Evolutionary conservation across 371 early-diverging fungal genomes (phyloP).

Genomic region (Dinochytrium kinnereticum): DNA sequence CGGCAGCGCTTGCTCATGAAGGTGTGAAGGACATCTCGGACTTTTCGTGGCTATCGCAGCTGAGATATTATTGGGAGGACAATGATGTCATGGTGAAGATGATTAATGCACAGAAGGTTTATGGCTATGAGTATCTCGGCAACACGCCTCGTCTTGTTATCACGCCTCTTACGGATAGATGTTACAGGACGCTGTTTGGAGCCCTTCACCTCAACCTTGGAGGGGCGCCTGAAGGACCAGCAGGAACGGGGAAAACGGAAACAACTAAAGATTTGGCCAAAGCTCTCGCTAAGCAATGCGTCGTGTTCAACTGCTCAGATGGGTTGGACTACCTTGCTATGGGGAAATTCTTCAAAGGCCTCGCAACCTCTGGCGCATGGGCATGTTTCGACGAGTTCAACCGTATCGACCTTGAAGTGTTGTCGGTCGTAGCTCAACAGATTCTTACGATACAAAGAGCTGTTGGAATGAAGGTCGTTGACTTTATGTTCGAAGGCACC

Average conservation of each 20-base stretch:
- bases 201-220: conserved; percentile 64
- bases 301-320: conserved; percentile 70
- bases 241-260: conserved; percentile 70
- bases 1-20: conserved; percentile 47
- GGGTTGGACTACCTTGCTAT: conserved; percentile 62
- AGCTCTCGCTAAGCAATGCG: conserved; percentile 67
- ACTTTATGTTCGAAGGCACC: conserved; percentile 62
- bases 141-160: conserved; percentile 62
- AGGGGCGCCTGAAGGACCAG: conserved; percentile 66
- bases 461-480: conserved; percentile 50
- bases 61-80: conserved; percentile 65
- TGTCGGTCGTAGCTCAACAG: conserved; percentile 63
- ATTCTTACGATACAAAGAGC: conserved; percentile 63
- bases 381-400: conserved; percentile 76
- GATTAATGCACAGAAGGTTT: conserved; percentile 60
- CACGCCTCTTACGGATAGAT: conserved; percentile 65
- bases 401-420: conserved; percentile 63
- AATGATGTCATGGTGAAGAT: conserved; percentile 58
- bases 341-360: conserved; percentile 66
- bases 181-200: conserved; percentile 63
- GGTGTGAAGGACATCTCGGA: conserved; percentile 52
- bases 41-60: conserved; percentile 62
- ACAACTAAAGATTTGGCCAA: conserved; percentile 68
- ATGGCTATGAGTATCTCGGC: conserved; percentile 66
- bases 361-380: conserved; percentile 59